Conservation (phyloP, 495 filamentous ascomycete genomes). For the Bryoglossum gracile region DNA sequence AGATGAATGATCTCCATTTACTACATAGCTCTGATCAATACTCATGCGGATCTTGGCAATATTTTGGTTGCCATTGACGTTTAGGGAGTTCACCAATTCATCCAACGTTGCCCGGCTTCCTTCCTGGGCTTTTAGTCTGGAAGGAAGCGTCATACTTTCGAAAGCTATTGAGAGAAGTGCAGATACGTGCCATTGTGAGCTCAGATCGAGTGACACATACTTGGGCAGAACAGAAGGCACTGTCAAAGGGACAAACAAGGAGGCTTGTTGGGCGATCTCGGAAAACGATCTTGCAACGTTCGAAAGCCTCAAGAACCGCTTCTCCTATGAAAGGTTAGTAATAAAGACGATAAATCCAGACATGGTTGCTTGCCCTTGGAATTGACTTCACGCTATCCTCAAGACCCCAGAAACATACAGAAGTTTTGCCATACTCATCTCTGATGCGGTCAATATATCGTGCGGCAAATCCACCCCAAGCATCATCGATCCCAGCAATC, state of each 20-base stretch:
- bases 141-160: conserved; percentile 73
- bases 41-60: conserved; percentile 67
- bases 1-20: conserved; percentile 14
- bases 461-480: conserved; percentile 84
- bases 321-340: conserved; percentile 30
- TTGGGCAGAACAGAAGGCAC: conserved; percentile 52
- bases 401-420: conserved; percentile 79
- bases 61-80: conserved; percentile 69
- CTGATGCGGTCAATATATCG: conserved; percentile 72
- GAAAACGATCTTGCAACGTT: conserved; percentile 66
- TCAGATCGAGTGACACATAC: conserved; percentile 54
- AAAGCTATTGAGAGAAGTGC: conserved; percentile 70
- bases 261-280: conserved; percentile 60
- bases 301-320: conserved; percentile 48
- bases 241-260: conserved; percentile 72
- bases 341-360: background rate
- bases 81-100: conserved; percentile 64
- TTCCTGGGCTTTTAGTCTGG: conserved; percentile 54
- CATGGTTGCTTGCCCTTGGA: conserved; percentile 43
- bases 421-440: conserved; percentile 86
- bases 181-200: conserved; percentile 73
- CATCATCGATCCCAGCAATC: conserved; percentile 73
- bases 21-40: conserved; percentile 25
- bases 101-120: conserved; percentile 42
- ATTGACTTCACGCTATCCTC: conserved; percentile 51